These are phyloP conservation scores for Veloporphyrellus conicus DNA, from an alignment of 1,284 basidiomycete genomes.

Conservation along the genomic window DNA sequence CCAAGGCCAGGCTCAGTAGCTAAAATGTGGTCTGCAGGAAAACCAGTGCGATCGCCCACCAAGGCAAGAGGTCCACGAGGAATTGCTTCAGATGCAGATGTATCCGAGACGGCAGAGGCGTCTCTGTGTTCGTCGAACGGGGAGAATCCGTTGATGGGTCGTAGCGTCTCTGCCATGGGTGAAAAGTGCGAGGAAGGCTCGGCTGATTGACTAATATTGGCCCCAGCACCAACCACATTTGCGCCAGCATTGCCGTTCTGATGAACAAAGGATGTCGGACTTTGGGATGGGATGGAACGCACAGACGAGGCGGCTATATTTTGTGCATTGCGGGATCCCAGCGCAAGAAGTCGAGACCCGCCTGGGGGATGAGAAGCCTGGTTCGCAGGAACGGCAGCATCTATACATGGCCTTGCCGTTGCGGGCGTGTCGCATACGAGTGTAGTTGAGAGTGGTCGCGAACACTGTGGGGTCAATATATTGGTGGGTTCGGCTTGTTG, in stretches of 20 bases:
- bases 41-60: slow-evolving; percentile 22
- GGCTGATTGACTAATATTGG: slow-evolving; percentile 9
- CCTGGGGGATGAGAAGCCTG: slow-evolving; percentile 56
- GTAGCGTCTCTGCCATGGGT: slow-evolving; percentile 25
- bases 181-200: slow-evolving; percentile 24
- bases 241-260: slow-evolving; percentile 20
- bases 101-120: slow-evolving; percentile 20
- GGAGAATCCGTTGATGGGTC: slow-evolving; percentile 43
- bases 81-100: slow-evolving; percentile 30
- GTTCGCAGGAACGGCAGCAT: slow-evolving; percentile 9
- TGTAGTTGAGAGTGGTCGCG: slow-evolving; percentile 37
- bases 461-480: slow-evolving; percentile 31
- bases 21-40: slow-evolving; percentile 25
- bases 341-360: slow-evolving; percentile 68
- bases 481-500: slow-evolving; percentile 30
- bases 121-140: slow-evolving; percentile 54
- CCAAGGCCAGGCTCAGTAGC: slow-evolving; percentile 17
- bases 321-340: slow-evolving; percentile 48
- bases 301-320: slow-evolving; percentile 18
- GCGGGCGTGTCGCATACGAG: slow-evolving; percentile 23
- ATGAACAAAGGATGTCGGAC: slow-evolving; percentile 18
- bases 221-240: slow-evolving; percentile 24
- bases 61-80: slow-evolving; percentile 33
- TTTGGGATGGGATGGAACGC: slow-evolving; percentile 22
- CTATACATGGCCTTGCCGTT: slow-evolving; percentile 15